Evolutionary conservation across 2,329 filamentous ascomycete species (phyloP).

Genomic region (Colletotrichum nymphaeae): DNA sequence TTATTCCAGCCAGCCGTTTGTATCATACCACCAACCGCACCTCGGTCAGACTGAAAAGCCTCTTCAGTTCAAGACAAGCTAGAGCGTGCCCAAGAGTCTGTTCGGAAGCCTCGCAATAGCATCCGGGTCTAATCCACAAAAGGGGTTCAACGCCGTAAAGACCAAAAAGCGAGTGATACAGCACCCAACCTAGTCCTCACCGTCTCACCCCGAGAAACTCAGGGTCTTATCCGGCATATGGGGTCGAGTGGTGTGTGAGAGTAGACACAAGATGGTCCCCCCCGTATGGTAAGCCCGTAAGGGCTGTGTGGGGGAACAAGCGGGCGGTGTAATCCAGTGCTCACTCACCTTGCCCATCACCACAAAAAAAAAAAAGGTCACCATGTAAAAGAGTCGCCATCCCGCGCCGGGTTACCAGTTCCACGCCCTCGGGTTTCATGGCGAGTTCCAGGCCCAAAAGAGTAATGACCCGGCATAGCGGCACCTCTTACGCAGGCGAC

Average conservation of each 20-base stretch:
- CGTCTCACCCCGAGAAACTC: not conserved
- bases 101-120: not conserved
- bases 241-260: not conserved
- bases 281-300: not conserved
- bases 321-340: not conserved
- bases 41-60: not conserved
- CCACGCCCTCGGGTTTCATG: not conserved
- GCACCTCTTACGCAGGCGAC: not conserved
- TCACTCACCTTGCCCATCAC: not conserved
- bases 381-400: not conserved
- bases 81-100: not conserved
- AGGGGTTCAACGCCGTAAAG: not conserved
- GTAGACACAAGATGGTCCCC: not conserved
- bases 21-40: not conserved
- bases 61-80: not conserved
- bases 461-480: not conserved
- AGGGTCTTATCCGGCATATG: not conserved
- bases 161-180: not conserved
- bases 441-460: not conserved
- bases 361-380: not conserved
- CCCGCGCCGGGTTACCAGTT: not conserved
- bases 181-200: not conserved
- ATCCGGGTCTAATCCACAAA: not conserved
- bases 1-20: not conserved
- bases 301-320: not conserved